Percentiles rank a stretch among this genome's conserved stretches.
Conservation (phyloP, 345 rosid species). For the Salix caprea region DNA sequence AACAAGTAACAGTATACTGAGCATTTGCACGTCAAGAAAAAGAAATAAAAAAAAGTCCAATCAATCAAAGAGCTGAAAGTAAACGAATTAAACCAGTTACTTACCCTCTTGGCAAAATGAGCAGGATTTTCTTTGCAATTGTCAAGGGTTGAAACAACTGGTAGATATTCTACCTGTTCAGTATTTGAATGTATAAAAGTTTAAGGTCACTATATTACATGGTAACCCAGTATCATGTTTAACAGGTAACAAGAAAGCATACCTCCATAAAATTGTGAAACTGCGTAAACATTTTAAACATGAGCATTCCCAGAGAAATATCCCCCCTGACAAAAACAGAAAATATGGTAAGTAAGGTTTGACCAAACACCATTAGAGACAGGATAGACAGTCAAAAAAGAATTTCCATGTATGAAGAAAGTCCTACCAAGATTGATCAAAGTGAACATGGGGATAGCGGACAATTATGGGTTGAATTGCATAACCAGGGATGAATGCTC, state of each 20-base stretch:
- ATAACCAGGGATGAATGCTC: slow-evolving; percentile 84
- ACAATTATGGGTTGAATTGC: slow-evolving; percentile 88
- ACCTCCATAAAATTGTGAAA: slow-evolving; percentile 99
- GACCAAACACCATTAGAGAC: slow-evolving; percentile 6
- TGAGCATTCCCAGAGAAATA: slow-evolving; percentile 69
- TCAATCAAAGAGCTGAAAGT: not conserved
- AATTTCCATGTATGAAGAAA: slow-evolving; percentile 4
- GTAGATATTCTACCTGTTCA: slow-evolving; percentile 86
- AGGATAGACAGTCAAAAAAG: not conserved
- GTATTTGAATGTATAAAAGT: slow-evolving; percentile 2
- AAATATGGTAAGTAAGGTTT: slow-evolving; percentile 4
- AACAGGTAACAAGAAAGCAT: not conserved
- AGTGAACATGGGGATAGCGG: slow-evolving; percentile 94
- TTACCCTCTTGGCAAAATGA: slow-evolving; percentile 72
- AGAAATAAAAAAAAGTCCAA: not conserved
- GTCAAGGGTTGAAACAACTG: slow-evolving; percentile 60
- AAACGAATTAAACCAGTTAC: slow-evolving; percentile 19
- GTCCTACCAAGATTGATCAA: slow-evolving; percentile 93
- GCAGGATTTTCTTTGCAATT: slow-evolving; percentile 62
- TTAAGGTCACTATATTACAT: not conserved
- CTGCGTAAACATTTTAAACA: slow-evolving; percentile 97
- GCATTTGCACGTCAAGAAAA: not conserved
- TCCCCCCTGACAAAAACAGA: slow-evolving; percentile 49
- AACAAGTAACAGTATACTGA: not conserved
- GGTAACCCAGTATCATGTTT: not conserved